Conservation (phyloP, 345 rosid genomes). For the Zanthoxylum bungeanum region DNA sequence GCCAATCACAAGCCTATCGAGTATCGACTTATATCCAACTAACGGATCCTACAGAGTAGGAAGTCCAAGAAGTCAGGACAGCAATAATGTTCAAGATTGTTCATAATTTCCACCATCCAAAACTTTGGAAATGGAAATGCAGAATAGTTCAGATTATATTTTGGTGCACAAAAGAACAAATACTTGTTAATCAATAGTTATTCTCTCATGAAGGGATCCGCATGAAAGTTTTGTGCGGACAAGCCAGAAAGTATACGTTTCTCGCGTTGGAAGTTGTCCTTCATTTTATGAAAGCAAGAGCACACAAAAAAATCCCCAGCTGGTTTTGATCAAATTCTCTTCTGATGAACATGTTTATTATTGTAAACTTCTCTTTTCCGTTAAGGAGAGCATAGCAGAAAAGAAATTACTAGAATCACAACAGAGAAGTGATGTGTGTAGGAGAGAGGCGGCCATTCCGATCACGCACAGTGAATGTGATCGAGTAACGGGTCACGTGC, state of each 20-base stretch:
- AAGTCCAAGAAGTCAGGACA: neutral
- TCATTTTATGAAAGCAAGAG: no score
- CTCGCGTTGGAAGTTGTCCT: no score
- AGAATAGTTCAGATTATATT: neutral
- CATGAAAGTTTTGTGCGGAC: no score
- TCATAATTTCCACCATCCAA: neutral
- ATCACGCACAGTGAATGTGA: neutral
- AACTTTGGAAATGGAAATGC: neutral
- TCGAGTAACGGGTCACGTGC: neutral
- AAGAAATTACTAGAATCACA: slow-evolving; percentile 10
- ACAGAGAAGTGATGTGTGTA: neutral
- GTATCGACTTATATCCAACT: no score
- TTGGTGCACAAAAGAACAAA: slow-evolving; percentile 14
- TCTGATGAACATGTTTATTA: neutral
- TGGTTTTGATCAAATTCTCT: neutral
- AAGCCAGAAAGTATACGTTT: no score
- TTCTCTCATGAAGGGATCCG: no score
- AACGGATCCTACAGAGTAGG: neutral
- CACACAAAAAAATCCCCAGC: no score
- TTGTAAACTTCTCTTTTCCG: neutral
- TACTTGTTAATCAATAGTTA: slow-evolving; percentile 4
- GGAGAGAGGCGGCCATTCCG: no score
- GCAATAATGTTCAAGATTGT: no score
- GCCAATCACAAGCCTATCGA: no score
- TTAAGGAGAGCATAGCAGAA: neutral